Conservation (phyloP, 148 eudicot species). For the Drosera capensis region DNA sequence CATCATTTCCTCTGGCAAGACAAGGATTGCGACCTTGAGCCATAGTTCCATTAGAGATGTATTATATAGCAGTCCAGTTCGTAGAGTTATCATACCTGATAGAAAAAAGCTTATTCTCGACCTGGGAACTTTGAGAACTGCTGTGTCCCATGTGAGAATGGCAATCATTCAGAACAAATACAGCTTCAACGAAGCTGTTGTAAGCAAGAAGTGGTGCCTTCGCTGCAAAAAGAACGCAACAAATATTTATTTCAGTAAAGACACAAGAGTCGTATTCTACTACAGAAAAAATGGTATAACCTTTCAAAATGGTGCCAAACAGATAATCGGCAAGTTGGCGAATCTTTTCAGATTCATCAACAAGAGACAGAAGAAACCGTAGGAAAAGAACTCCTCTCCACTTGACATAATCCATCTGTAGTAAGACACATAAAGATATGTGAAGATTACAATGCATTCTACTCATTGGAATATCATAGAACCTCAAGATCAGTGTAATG, state of each 20-base stretch:
- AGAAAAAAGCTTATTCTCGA: constrained; percentile 49
- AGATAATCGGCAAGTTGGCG: constrained; percentile 84
- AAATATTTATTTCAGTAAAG: constrained; percentile 1
- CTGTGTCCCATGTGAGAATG: constrained; percentile 48
- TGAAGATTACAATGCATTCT: neutral
- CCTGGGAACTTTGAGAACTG: constrained; percentile 37
- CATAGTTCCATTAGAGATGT: neutral
- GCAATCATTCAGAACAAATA: constrained; percentile 83
- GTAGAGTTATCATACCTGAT: constrained; percentile 31
- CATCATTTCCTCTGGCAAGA: constrained; percentile 60
- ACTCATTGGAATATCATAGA: constrained; percentile 5
- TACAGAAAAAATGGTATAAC: constrained; percentile 11
- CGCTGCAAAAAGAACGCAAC: constrained; percentile 28
- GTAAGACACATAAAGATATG: constrained; percentile 3
- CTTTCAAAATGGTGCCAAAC: constrained; percentile 89
- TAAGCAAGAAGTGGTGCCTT: constrained; percentile 97
- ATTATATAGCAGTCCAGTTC: neutral
- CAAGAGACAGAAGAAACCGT: constrained; percentile 70
- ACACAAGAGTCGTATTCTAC: neutral
- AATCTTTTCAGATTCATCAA: constrained; percentile 84
- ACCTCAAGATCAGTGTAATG: neutral
- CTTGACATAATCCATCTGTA: constrained; percentile 93
- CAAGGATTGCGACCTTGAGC: neutral
- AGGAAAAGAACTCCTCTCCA: constrained; percentile 96
- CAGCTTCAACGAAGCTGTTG: constrained; percentile 93